A percentile compares a stretch with the other conserved stretches of the same genome.
Evolutionary conservation across 78 protist species (phyloP).

Genomic region (Acrasis kona): DNA sequence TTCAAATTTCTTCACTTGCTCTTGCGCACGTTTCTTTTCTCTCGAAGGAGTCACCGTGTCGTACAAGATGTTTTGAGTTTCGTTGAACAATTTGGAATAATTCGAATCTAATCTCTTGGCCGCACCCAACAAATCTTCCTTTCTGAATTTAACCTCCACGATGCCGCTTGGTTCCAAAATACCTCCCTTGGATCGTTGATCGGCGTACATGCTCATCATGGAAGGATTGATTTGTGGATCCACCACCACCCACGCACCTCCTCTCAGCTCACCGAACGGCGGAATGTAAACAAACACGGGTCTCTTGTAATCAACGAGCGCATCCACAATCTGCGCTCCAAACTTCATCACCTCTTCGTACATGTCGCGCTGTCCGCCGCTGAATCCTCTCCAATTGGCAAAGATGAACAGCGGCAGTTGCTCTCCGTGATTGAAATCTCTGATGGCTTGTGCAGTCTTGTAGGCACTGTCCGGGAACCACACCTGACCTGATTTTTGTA

Average conservation of each 20-base stretch:
- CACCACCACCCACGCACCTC: constrained; percentile 98
- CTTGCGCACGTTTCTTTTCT: background rate
- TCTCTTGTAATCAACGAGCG: constrained; percentile 69
- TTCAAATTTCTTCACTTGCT: constrained; percentile 20
- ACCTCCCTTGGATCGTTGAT: constrained; percentile 77
- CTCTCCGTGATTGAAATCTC: constrained; percentile 82
- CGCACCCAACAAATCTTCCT: constrained; percentile 41
- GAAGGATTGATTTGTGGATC: constrained; percentile 85
- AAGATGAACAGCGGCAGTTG: constrained; percentile 79
- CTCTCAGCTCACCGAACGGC: constrained; percentile 83
- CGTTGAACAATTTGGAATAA: background rate
- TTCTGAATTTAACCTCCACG: constrained; percentile 66
- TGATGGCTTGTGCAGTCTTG: constrained; percentile 93
- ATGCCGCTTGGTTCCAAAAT: constrained; percentile 90
- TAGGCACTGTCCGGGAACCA: constrained; percentile 94
- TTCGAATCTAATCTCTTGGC: constrained; percentile 65
- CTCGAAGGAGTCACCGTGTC: background rate
- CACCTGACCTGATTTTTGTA: constrained; percentile 88
- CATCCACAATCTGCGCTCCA: constrained; percentile 92
- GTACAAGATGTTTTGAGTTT: background rate
- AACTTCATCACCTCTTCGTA: constrained; percentile 91
- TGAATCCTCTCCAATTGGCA: constrained; percentile 96
- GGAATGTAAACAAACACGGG: constrained; percentile 91
- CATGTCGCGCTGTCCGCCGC: constrained; percentile 98
- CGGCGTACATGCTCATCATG: constrained; percentile 89